Evolutionary conservation across 805 yeast species (phyloP).

Genomic region (Brettanomyces custersianus): DNA sequence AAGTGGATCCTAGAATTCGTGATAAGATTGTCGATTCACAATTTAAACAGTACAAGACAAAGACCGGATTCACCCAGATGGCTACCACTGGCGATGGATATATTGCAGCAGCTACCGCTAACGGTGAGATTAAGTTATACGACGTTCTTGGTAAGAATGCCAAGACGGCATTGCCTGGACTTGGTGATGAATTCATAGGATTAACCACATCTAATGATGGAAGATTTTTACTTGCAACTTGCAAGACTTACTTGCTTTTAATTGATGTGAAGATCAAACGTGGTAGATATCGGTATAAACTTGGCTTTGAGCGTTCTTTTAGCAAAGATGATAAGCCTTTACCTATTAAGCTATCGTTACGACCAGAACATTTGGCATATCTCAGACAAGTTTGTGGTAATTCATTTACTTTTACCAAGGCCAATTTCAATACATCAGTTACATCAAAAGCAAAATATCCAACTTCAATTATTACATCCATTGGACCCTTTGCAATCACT

Average conservation of each 20-base stretch:
- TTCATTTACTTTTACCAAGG: slow-evolving; percentile 55
- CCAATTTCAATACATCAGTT: slow-evolving; percentile 69
- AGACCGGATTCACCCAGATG: slow-evolving; percentile 46
- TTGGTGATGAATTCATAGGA: slow-evolving; percentile 67
- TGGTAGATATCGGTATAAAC: slow-evolving; percentile 48
- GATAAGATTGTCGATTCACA: slow-evolving; percentile 52
- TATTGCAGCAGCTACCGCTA: slow-evolving; percentile 65
- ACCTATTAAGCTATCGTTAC: slow-evolving; percentile 57
- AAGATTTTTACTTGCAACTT: slow-evolving; percentile 73
- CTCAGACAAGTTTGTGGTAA: slow-evolving; percentile 43
- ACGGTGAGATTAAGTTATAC: slow-evolving; percentile 70
- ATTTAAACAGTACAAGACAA: slow-evolving; percentile 45
- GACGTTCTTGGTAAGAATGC: slow-evolving; percentile 69
- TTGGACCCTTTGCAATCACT: slow-evolving; percentile 74
- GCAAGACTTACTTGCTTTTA: slow-evolving; percentile 59
- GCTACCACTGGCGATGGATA: slow-evolving; percentile 68
- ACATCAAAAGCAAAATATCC: slow-evolving; percentile 40
- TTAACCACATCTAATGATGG: slow-evolving; percentile 74
- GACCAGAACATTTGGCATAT: slow-evolving; percentile 64
- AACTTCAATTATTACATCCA: slow-evolving; percentile 63
- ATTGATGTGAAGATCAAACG: slow-evolving; percentile 57
- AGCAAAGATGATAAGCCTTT: slow-evolving; percentile 57
- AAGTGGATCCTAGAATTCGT: slow-evolving; percentile 71
- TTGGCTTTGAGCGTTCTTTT: slow-evolving; percentile 61
- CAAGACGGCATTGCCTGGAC: slow-evolving; percentile 69